Percentiles rank a stretch among this genome's conserved stretches.
These are phyloP conservation scores for Lactarius evosmus DNA, from an alignment of 768 basidiomycete species.

Conservation along the genomic window DNA sequence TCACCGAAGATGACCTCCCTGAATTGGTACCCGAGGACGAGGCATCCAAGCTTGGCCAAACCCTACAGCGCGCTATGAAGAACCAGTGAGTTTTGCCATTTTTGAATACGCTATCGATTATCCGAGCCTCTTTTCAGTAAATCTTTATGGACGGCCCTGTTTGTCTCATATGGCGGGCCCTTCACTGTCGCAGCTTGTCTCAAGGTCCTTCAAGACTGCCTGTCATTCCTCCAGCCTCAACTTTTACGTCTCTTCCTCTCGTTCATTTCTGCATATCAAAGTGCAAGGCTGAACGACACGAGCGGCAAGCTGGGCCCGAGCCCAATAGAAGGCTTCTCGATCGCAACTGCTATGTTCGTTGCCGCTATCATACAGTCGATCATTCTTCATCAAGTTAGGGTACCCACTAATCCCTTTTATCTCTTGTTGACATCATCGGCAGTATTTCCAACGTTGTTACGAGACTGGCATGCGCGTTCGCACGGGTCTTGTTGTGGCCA, in stretches of 20 bases:
- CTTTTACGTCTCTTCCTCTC: conserved; percentile 73
- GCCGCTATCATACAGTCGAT: conserved; percentile 77
- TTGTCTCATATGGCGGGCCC: conserved; percentile 73
- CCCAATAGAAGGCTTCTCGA: conserved; percentile 64
- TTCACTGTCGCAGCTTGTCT: conserved; percentile 59
- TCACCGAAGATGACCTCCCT: conserved; percentile 86
- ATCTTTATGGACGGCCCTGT: conserved; percentile 69
- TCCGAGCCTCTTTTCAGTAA: conserved; percentile 40
- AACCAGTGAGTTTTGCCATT: conserved; percentile 48
- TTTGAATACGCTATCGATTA: not conserved
- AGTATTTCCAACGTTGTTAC: conserved; percentile 85
- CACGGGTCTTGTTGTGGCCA: conserved; percentile 78
- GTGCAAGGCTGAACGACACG: conserved; percentile 38
- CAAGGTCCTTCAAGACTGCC: conserved; percentile 75
- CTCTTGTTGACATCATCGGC: conserved; percentile 8
- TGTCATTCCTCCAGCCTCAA: conserved; percentile 86
- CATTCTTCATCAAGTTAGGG: conserved; percentile 68
- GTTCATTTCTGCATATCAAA: conserved; percentile 80
- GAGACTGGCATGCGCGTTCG: conserved; percentile 93
- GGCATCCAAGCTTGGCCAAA: conserved; percentile 60
- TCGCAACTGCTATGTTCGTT: conserved; percentile 77
- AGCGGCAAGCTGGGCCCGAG: conserved; percentile 34
- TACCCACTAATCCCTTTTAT: too few species aligned
- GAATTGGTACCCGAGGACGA: conserved; percentile 65
- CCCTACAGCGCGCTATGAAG: conserved; percentile 58